Conservation (phyloP, 1,284 basidiomycete genomes). For the Cryptococcus sp. region DNA sequence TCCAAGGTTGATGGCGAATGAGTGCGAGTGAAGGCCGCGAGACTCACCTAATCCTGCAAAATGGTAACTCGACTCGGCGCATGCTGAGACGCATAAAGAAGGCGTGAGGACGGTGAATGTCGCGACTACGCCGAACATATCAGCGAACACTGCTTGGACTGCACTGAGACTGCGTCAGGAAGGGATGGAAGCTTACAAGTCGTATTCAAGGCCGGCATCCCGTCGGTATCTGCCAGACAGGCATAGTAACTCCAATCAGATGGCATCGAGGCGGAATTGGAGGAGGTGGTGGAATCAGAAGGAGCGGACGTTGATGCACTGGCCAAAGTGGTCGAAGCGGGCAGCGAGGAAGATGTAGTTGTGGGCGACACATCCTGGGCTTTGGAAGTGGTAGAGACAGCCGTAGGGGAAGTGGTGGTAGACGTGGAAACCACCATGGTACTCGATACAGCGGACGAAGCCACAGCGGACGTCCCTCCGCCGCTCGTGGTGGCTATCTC, state of each 20-base stretch:
- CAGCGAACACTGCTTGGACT: not conserved
- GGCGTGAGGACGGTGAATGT: conserved; percentile 9
- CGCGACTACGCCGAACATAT: not conserved
- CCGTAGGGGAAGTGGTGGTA: too few relatives aligned
- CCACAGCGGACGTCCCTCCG: too few relatives aligned
- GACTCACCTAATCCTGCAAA: conserved; percentile 9
- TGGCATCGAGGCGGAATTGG: not conserved
- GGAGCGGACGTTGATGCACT: not conserved
- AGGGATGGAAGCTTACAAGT: conserved; percentile 3
- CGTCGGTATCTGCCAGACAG: conserved; percentile 4
- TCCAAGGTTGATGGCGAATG: too few relatives aligned
- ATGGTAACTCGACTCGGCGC: conserved; percentile 6
- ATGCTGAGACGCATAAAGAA: conserved; percentile 2
- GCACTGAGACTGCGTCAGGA: not conserved
- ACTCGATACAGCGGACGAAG: too few relatives aligned
- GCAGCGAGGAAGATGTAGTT: too few relatives aligned
- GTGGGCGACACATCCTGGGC: too few relatives aligned
- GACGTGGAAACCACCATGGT: too few relatives aligned
- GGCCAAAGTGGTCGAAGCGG: too few relatives aligned
- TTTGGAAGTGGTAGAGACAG: too few relatives aligned
- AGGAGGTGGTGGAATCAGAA: not conserved
- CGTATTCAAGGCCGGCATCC: conserved; percentile 8
- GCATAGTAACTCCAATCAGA: conserved; percentile 9
- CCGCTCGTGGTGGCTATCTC: too few relatives aligned
- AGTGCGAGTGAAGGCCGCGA: not conserved